Evolutionary conservation across 768 basidiomycete species (phyloP).

Genomic region (Pisolithus orientalis): DNA sequence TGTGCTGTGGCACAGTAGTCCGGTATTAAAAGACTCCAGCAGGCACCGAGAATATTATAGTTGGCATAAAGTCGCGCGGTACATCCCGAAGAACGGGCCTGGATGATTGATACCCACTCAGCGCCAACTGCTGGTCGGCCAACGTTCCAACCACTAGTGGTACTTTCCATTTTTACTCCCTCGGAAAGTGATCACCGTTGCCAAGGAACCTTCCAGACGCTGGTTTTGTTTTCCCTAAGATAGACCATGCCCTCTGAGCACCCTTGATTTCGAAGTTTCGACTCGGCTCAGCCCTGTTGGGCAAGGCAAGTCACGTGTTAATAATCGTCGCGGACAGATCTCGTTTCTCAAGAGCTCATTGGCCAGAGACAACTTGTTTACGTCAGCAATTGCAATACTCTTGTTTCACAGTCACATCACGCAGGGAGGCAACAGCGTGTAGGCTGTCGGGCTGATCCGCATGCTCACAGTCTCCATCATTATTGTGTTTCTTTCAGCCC

Average conservation of each 20-base stretch:
- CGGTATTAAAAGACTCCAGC: conserved; percentile 9
- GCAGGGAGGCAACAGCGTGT: not conserved
- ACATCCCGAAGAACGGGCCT: conserved; percentile 24
- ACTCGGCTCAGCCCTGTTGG: too few relatives aligned
- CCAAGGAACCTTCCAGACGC: not conserved
- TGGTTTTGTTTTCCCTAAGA: not conserved
- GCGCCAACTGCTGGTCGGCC: too few relatives aligned
- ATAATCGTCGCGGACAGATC: not conserved
- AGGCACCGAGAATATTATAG: conserved; percentile 9
- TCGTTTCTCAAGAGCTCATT: not conserved
- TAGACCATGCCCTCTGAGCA: not conserved
- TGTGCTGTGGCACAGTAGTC: conserved; percentile 22
- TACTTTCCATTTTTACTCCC: not conserved
- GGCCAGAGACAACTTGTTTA: not conserved
- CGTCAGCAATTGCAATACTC: not conserved
- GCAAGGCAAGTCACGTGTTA: not conserved
- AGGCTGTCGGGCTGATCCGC: not conserved
- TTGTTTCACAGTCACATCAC: not conserved
- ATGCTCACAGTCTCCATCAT: not conserved
- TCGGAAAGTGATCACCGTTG: not conserved
- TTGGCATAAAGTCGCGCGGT: conserved; percentile 22
- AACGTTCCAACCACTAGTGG: not conserved
- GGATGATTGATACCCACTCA: not conserved
- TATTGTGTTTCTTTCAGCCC: not conserved
- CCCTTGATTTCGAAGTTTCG: not conserved